Percentiles rank a stretch among this genome's conserved stretches.
Evolutionary conservation across 306 rosid species (phyloP).

Genomic region (Carpinus fangiana): DNA sequence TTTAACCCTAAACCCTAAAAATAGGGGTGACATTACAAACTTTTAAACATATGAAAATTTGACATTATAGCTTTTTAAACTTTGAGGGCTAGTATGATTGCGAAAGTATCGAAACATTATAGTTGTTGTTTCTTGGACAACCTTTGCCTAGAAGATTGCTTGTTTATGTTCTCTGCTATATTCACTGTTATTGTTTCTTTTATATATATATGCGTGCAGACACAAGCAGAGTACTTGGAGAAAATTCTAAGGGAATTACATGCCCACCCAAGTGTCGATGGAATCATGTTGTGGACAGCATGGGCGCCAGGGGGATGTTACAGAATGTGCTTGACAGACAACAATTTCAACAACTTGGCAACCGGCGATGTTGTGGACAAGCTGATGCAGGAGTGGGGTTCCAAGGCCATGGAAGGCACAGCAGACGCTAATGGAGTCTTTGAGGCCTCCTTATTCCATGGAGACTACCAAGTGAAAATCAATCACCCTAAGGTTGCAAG

Average conservation of each 20-base stretch:
- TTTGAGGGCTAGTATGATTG: no score
- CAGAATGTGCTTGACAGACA: constrained; percentile 57
- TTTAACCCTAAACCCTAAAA: no score
- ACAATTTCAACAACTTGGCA: constrained; percentile 60
- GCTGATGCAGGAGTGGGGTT: constrained; percentile 59
- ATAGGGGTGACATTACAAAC: no score
- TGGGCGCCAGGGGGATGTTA: constrained; percentile 54
- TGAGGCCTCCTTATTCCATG: constrained; percentile 45
- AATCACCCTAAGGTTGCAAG: constrained; percentile 23
- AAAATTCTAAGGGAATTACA: constrained; percentile 54
- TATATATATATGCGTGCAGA: constrained; percentile 30
- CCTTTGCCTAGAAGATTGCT: no score
- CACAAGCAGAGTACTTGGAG: constrained; percentile 54
- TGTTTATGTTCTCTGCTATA: no score
- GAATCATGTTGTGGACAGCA: constrained; percentile 66
- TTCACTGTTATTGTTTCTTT: background rate
- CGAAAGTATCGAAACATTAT: no score
- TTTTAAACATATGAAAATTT: no score
- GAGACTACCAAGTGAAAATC: constrained; percentile 41
- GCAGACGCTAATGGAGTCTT: constrained; percentile 36
- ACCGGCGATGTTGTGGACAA: constrained; percentile 73
- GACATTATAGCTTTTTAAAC: no score
- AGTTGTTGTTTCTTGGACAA: no score
- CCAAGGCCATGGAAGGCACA: constrained; percentile 4
- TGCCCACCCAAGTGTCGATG: constrained; percentile 63